Percentiles rank a stretch among this genome's conserved stretches.
Evolutionary conservation across 2,329 filamentous ascomycete genomes (phyloP).

Genomic region (Thelonectria olida): DNA sequence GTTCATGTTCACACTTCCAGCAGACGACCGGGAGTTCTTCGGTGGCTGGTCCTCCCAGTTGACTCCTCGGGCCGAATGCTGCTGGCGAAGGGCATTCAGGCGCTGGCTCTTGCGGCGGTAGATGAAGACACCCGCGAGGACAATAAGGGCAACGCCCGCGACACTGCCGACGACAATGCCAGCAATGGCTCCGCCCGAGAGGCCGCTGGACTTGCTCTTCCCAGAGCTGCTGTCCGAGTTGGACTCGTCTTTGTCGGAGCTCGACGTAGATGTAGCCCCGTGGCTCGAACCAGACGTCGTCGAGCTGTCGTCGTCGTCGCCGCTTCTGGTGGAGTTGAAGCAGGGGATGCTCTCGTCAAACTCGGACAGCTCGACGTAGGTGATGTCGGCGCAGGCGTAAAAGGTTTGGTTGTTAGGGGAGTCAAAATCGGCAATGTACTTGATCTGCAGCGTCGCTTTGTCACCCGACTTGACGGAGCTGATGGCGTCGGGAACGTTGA

Average conservation of each 20-base stretch:
- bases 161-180: conserved; percentile 78
- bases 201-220: conserved; percentile 42
- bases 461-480: conserved; percentile 48
- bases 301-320: conserved; percentile 28
- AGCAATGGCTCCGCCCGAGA: conserved; percentile 77
- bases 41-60: conserved; percentile 20
- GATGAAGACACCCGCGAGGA: conserved; percentile 68
- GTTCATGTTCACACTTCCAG: conserved; percentile 17
- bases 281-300: conserved; percentile 1
- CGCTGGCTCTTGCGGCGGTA: conserved; percentile 42
- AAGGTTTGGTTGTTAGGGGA: conserved; percentile 53
- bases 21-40: conserved; percentile 18
- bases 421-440: conserved; percentile 55
- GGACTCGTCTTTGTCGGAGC: conserved; percentile 6
- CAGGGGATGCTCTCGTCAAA: conserved; percentile 49
- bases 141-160: conserved; percentile 67
- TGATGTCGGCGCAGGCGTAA: conserved; percentile 60
- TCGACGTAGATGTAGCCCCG: conserved; percentile 28
- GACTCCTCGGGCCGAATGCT: conserved; percentile 21
- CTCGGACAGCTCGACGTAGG: conserved; percentile 48
- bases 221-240: not conserved
- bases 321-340: conserved; percentile 52
- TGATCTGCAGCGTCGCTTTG: conserved; percentile 59
- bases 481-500: conserved; percentile 48
- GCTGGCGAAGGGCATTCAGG: conserved; percentile 7